Percentiles rank a stretch among this genome's conserved stretches.
Evolutionary conservation across 2,329 filamentous ascomycete species (phyloP).

Genomic region (Purpureocillium takamizusanense): DNA sequence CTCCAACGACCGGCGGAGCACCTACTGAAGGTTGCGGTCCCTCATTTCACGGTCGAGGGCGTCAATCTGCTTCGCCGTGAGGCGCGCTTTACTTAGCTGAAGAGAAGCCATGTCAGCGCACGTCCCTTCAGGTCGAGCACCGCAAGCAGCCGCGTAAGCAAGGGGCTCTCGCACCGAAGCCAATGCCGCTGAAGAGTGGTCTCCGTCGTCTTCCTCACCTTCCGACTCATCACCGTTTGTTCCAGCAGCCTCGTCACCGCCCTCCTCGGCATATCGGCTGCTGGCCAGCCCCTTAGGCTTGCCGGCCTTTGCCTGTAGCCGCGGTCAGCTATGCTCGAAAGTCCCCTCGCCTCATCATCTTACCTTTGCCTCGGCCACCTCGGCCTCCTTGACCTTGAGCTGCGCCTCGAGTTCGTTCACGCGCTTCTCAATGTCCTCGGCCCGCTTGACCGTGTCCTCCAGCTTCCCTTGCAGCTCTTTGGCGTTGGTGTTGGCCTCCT

Average conservation of each 20-base stretch:
- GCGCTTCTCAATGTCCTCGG: constrained; percentile 39
- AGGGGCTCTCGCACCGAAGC: constrained; percentile 55
- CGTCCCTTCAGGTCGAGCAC: too few species aligned
- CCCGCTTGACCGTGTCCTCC: constrained; percentile 32
- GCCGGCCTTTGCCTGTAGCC: constrained; percentile 34
- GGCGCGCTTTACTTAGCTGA: constrained; percentile 35
- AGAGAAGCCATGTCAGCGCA: constrained; percentile 3
- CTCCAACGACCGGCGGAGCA: neutral
- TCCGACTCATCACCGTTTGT: constrained; percentile 31
- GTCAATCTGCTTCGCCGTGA: constrained; percentile 40
- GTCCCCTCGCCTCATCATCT: neutral
- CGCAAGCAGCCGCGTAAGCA: constrained; percentile 19
- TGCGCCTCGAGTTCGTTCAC: constrained; percentile 42
- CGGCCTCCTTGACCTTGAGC: constrained; percentile 54
- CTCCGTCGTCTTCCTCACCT: constrained; percentile 51
- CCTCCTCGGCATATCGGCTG: constrained; percentile 41
- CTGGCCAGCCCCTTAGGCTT: constrained; percentile 42
- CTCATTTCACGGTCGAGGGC: constrained; percentile 48
- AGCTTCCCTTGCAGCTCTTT: constrained; percentile 42
- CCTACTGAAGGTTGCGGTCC: constrained; percentile 41
- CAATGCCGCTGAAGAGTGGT: constrained; percentile 56
- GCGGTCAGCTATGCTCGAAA: neutral
- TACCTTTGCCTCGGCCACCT: constrained; percentile 54
- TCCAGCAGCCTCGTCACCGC: constrained; percentile 24
- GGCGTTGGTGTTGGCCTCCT: constrained; percentile 47